Conservation (phyloP, 2,329 filamentous ascomycete genomes). For the Ophidiomyces ophidiicola region DNA sequence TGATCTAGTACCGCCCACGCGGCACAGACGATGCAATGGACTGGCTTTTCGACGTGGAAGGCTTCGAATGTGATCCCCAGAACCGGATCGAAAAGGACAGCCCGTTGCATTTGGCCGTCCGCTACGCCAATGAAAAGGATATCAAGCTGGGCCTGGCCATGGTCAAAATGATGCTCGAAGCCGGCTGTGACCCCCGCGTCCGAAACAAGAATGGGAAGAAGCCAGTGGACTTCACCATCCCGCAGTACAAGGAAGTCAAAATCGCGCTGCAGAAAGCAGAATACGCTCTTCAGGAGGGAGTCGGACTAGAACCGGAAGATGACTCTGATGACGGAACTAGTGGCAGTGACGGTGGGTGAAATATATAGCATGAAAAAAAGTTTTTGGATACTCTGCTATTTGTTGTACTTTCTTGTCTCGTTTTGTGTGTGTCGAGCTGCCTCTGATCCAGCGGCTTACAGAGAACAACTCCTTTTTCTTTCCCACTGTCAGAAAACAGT, state of each 20-base stretch:
- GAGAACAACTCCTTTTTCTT: constrained; percentile 12
- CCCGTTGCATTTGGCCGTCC: constrained; percentile 35
- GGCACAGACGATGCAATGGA: constrained; percentile 37
- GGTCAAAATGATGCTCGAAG: constrained; percentile 40
- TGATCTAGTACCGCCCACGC: background rate
- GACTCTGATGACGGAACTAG: constrained; percentile 21
- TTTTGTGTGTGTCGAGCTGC: constrained; percentile 3
- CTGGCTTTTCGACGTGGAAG: constrained; percentile 36
- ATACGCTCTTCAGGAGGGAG: constrained; percentile 36
- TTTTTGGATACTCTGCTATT: constrained; percentile 6
- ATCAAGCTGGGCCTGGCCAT: constrained; percentile 33
- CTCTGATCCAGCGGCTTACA: constrained; percentile 11
- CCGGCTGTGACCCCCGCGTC: constrained; percentile 38
- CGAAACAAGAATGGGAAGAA: constrained; percentile 38
- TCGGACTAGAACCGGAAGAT: constrained; percentile 27
- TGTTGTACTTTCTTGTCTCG: constrained; percentile 8
- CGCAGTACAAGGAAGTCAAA: constrained; percentile 32
- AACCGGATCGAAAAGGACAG: constrained; percentile 37
- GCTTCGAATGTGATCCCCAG: constrained; percentile 38
- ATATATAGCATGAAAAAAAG: background rate
- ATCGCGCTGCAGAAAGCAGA: constrained; percentile 34
- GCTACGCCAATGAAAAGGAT: constrained; percentile 37
- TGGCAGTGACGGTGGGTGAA: constrained; percentile 30
- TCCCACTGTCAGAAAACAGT: constrained; percentile 8
- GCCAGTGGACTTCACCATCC: constrained; percentile 34